Evolutionary conservation across 2,329 filamentous ascomycete genomes (phyloP).

Genomic region (Didymella lethalis): DNA sequence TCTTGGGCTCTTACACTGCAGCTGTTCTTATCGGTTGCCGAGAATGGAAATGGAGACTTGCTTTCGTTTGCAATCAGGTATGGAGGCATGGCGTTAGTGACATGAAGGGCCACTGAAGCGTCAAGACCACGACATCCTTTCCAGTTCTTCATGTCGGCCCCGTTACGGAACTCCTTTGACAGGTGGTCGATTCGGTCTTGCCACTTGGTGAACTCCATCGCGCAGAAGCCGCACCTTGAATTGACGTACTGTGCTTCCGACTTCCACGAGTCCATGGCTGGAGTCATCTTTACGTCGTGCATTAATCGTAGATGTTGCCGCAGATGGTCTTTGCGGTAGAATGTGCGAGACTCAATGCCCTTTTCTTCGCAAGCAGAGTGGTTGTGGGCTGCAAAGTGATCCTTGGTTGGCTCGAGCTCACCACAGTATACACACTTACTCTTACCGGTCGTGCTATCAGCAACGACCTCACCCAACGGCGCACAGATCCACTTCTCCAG

Average conservation of each 20-base stretch:
- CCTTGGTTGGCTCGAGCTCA: slow-evolving; percentile 59
- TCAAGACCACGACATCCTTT: slow-evolving; percentile 63
- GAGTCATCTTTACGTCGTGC: slow-evolving; percentile 68
- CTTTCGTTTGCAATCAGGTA: slow-evolving; percentile 60
- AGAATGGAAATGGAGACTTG: slow-evolving; percentile 57
- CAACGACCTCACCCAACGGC: slow-evolving; percentile 64
- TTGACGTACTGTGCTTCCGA: slow-evolving; percentile 63
- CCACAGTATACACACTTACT: slow-evolving; percentile 68
- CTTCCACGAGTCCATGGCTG: slow-evolving; percentile 71
- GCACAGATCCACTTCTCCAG: slow-evolving; percentile 62
- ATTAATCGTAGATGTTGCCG: slow-evolving; percentile 68
- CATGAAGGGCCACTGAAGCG: slow-evolving; percentile 56
- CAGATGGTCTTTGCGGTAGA: slow-evolving; percentile 69
- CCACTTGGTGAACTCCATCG: slow-evolving; percentile 58
- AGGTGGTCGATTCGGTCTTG: slow-evolving; percentile 62
- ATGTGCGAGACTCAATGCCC: slow-evolving; percentile 67
- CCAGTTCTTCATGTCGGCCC: slow-evolving; percentile 63
- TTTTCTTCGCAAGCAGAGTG: slow-evolving; percentile 72
- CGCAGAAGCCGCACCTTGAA: slow-evolving; percentile 64
- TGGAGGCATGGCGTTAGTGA: slow-evolving; percentile 61
- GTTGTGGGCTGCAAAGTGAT: slow-evolving; percentile 68
- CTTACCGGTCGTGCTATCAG: slow-evolving; percentile 64
- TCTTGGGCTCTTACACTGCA: slow-evolving; percentile 36
- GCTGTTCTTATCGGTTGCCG: slow-evolving; percentile 51
- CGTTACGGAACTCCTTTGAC: slow-evolving; percentile 63